Evolutionary conservation across 345 rosid genomes (phyloP).

Genomic region (Chamaenerion angustifolium): DNA sequence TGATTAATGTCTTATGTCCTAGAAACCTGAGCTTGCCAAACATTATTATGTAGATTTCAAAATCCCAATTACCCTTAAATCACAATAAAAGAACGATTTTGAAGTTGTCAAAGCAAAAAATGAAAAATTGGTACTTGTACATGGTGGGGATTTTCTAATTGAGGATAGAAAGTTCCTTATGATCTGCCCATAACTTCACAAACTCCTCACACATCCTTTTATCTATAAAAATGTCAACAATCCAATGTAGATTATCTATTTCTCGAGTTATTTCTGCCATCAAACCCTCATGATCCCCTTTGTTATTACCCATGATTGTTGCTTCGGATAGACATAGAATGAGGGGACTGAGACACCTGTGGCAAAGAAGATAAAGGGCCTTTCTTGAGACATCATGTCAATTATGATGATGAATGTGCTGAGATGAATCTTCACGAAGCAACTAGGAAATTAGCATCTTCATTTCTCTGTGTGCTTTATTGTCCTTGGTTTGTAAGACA

Average conservation of each 20-base stretch:
- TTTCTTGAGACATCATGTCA: slow-evolving; percentile 48
- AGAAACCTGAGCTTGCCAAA: too few relatives aligned
- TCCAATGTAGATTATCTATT: too few relatives aligned
- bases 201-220: too few relatives aligned
- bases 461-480: slow-evolving; percentile 87
- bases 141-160: slow-evolving; percentile 71
- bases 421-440: slow-evolving; percentile 46
- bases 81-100: too few relatives aligned
- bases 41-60: too few relatives aligned
- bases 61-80: too few relatives aligned
- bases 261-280: slow-evolving; percentile 80
- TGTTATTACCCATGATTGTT: slow-evolving; percentile 27
- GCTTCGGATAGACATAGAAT: too few relatives aligned
- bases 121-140: slow-evolving; percentile 13
- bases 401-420: slow-evolving; percentile 9
- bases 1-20: too few relatives aligned
- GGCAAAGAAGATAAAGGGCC: slow-evolving; percentile 62
- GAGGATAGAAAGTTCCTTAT: slow-evolving; percentile 68
- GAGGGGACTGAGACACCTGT: too few relatives aligned
- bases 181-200: slow-evolving; percentile 85
- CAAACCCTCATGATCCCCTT: slow-evolving; percentile 45
- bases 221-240: too few relatives aligned
- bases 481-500: slow-evolving; percentile 75
- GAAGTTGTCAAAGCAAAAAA: too few relatives aligned
- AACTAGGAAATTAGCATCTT: slow-evolving; percentile 52